phyloP scores from a whole-genome alignment of 768 basidiomycete genomes.

The Pulveroboletus sp. region DNA sequence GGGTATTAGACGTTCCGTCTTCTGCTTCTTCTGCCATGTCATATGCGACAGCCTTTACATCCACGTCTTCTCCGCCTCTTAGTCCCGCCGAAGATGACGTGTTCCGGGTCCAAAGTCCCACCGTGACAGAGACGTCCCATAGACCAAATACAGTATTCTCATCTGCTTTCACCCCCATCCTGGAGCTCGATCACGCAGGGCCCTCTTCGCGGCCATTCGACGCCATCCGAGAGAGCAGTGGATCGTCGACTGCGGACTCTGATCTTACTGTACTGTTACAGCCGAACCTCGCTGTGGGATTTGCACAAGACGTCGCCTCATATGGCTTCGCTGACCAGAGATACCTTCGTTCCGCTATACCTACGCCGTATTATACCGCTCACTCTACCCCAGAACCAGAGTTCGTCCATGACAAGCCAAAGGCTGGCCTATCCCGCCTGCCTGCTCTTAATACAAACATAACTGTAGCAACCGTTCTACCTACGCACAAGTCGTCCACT shows the following conservation, averaged over 20 bases:
- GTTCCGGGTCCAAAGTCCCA: slow-evolving; percentile 3
- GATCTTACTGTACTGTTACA: slow-evolving; percentile 20
- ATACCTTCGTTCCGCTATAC: slow-evolving; percentile 18
- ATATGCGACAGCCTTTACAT: slow-evolving; percentile 15
- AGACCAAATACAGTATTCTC: slow-evolving; percentile 1
- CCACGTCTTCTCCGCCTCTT: slow-evolving; percentile 6
- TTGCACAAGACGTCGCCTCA: slow-evolving; percentile 8
- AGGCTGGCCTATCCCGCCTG: slow-evolving; percentile 27
- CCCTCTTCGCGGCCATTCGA: slow-evolving; percentile 1
- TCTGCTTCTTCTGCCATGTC: slow-evolving; percentile 23
- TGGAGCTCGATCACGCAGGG: slow-evolving; percentile 1
- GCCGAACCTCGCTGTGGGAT: slow-evolving; percentile 9
- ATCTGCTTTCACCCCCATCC: slow-evolving; percentile 8
- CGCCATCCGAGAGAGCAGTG: slow-evolving; percentile 1
- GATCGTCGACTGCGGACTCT: slow-evolving; percentile 16
- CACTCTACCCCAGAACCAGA: slow-evolving; percentile 29
- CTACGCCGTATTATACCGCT: slow-evolving; percentile 32
- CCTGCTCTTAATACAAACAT: slow-evolving; percentile 21
- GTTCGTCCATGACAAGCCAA: slow-evolving; percentile 10
- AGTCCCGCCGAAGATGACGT: slow-evolving; percentile 12
- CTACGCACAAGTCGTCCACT: slow-evolving; percentile 19
- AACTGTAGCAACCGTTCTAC: not conserved
- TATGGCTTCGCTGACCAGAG: slow-evolving; percentile 11
- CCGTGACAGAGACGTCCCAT: slow-evolving; percentile 3
- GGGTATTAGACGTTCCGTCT: slow-evolving; percentile 11